phyloP scores from a whole-genome alignment of 148 eudicot species.

The Pouteria glomerata region DNA sequence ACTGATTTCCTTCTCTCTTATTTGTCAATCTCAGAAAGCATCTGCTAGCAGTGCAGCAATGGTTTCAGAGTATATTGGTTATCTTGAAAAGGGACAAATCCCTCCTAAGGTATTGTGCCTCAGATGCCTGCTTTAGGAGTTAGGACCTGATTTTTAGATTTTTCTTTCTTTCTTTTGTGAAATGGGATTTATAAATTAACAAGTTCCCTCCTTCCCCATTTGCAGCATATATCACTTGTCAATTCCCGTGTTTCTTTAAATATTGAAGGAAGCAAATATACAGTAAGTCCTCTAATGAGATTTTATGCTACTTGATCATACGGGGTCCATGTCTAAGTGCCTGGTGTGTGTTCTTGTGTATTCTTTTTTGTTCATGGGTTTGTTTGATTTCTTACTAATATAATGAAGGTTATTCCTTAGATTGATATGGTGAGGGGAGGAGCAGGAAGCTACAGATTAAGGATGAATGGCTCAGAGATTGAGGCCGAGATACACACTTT shows the following conservation, averaged over 20 bases:
- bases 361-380: not conserved
- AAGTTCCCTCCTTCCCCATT: slow-evolving; percentile 5
- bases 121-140: not conserved
- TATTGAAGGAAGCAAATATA: slow-evolving; percentile 98
- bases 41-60: slow-evolving; percentile 95
- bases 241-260: slow-evolving; percentile 83
- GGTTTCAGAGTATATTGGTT: slow-evolving; percentile 93
- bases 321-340: not conserved
- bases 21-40: slow-evolving; percentile 69
- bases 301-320: not conserved
- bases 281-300: slow-evolving; percentile 43
- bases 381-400: slow-evolving; percentile 5
- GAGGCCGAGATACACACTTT: slow-evolving; percentile 96
- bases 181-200: not conserved
- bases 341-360: not conserved
- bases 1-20: slow-evolving; percentile 5
- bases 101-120: slow-evolving; percentile 77
- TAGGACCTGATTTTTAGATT: not conserved
- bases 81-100: slow-evolving; percentile 98
- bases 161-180: not conserved
- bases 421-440: slow-evolving; percentile 90
- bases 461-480: slow-evolving; percentile 73
- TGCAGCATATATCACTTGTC: slow-evolving; percentile 99
- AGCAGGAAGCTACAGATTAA: slow-evolving; percentile 86
- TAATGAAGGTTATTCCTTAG: slow-evolving; percentile 26